Conservation (phyloP, 805 yeast genomes). For the Debaryomyces hansenii region DNA sequence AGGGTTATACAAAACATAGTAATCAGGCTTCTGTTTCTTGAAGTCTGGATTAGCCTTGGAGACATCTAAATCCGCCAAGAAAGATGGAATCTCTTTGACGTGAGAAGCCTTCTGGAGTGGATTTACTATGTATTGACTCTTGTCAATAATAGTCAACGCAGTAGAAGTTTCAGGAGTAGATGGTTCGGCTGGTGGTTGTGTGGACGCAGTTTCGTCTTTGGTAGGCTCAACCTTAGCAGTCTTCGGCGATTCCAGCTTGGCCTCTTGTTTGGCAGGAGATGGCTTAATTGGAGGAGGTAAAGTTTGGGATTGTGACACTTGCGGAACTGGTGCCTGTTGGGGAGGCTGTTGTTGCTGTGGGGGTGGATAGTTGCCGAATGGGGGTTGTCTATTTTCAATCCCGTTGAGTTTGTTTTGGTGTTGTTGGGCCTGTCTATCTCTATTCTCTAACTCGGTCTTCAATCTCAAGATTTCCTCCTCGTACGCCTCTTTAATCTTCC, state of each 20-base stretch:
- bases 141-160: constrained; percentile 38
- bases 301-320: constrained; percentile 12
- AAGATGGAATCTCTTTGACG: constrained; percentile 78
- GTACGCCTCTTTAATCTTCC: constrained; percentile 92
- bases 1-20: constrained; percentile 88
- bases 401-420: constrained; percentile 19
- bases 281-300: constrained; percentile 17
- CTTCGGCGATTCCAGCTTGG: constrained; percentile 12
- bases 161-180: constrained; percentile 25
- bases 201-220: constrained; percentile 9
- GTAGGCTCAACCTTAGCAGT: constrained; percentile 12
- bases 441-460: constrained; percentile 79
- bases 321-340: constrained; percentile 19
- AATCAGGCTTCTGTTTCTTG: constrained; percentile 82
- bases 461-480: constrained; percentile 88
- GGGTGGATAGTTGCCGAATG: constrained; percentile 14
- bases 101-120: constrained; percentile 51
- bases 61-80: constrained; percentile 76
- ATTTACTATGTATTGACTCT: constrained; percentile 42
- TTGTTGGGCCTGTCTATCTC: constrained; percentile 63
- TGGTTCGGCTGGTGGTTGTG: constrained; percentile 22
- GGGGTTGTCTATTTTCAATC: constrained; percentile 9
- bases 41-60: constrained; percentile 70
- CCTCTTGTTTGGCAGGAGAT: constrained; percentile 17
- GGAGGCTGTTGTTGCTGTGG: constrained; percentile 15